Base-by-base conservation (phyloP, 1,139 yeast species). In the Geotrichum fermentans region DNA sequence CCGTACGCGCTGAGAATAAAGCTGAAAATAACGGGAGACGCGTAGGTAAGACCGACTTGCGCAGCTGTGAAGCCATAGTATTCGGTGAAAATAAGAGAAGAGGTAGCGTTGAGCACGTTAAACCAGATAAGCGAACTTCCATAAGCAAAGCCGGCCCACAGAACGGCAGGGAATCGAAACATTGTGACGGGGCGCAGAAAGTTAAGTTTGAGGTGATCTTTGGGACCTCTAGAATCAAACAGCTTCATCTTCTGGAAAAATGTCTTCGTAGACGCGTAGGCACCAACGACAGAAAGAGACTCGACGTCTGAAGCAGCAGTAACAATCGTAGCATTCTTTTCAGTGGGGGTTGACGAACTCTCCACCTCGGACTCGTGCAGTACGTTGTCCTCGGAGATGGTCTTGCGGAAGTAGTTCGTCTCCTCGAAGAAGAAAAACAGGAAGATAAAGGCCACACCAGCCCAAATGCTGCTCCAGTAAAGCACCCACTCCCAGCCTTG, bases 401-500 rank as follows among this genome's bases (percentile, higher is more conserved):
- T 54, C 29, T 57, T 53, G 16, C 94, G 73, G 56, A 83, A 84
- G 58, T 82, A 85, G 45, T 75, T 78, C 1, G 95, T 82, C 61
- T 86, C 94, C 61, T 83, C 92, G 59, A 83, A 79, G 34, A 75
- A 70, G 54, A 82, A 73, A 11, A 82, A 52, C 43, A 81, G 68
- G 16, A 82, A 74, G 1, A 79, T 52, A 42, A 85, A 67, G 33
- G 82, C 69, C 7, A 66, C 78, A 29, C 80, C 88, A 20, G 81
- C 74, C 40, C 83, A 75, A 50, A 85, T 81, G 34, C 82, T 88
- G 35, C 85, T 86, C 73, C 79, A 70, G 82, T 87, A 83, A 34
- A 90, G 89, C 22, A 84, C 89, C 92, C 94, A 85, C 57, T 87
- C 73, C 66, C 84, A 85, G 5, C 78, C 73, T 51, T 75, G 73